Evolutionary conservation across 176 grass and related monocot species (phyloP).

Genomic region (Triticum turgidum): DNA sequence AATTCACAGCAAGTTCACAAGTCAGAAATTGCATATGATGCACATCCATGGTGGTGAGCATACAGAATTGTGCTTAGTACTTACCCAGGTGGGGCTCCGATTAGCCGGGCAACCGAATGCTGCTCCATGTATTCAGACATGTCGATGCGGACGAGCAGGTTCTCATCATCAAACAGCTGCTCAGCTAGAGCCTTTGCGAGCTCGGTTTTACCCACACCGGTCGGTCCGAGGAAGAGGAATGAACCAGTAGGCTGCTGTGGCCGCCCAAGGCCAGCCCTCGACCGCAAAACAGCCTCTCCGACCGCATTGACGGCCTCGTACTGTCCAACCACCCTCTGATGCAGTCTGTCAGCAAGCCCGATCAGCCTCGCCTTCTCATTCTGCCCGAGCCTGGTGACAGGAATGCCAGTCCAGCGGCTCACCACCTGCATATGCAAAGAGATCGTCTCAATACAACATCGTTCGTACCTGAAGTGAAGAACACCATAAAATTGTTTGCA

Average conservation of each 20-base stretch:
- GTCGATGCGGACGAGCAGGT: conserved; percentile 84
- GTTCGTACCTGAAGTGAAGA: background rate
- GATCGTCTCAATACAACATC: background rate
- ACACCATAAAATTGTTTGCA: background rate
- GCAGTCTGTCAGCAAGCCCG: conserved; percentile 61
- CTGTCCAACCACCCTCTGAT: conserved; percentile 62
- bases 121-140: conserved; percentile 99
- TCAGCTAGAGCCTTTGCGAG: conserved; percentile 91
- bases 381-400: conserved; percentile 75
- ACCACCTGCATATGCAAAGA: conserved; percentile 40
- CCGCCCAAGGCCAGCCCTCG: conserved; percentile 76
- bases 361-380: conserved; percentile 76
- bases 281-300: conserved; percentile 78
- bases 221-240: conserved; percentile 87
- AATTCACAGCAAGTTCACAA: background rate
- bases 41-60: background rate
- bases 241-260: conserved; percentile 90
- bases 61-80: background rate
- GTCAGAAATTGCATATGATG: background rate
- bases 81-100: conserved; percentile 90
- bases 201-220: conserved; percentile 90
- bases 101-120: conserved; percentile 73
- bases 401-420: conserved; percentile 83
- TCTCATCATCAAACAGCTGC: conserved; percentile 92
- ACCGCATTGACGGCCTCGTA: conserved; percentile 65